These are phyloP conservation scores for Colletotrichum sp. DNA, from an alignment of 2,329 filamentous ascomycete genomes.

Conservation along the genomic window DNA sequence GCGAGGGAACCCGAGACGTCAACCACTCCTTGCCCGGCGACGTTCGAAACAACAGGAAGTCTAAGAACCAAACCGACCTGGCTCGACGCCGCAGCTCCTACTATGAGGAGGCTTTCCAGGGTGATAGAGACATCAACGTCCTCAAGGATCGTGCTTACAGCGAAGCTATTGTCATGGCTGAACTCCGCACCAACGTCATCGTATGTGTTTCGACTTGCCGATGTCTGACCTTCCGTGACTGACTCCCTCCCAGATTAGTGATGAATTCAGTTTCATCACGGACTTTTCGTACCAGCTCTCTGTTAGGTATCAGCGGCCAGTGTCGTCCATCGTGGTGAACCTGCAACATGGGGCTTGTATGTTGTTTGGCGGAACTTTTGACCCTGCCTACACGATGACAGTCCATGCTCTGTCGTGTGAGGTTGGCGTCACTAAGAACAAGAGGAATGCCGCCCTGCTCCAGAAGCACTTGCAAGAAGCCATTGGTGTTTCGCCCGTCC, in stretches of 20 bases:
- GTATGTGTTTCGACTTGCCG: constrained; percentile 44
- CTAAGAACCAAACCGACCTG: constrained; percentile 35
- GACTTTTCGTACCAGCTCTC: constrained; percentile 77
- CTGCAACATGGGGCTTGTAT: constrained; percentile 79
- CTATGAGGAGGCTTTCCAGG: constrained; percentile 51
- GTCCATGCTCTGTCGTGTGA: constrained; percentile 73
- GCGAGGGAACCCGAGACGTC: constrained; percentile 39
- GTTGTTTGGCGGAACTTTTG: constrained; percentile 75
- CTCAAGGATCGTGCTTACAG: constrained; percentile 52
- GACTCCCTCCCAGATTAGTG: constrained; percentile 61
- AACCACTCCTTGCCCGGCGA: constrained; percentile 45
- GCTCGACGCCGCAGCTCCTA: constrained; percentile 45
- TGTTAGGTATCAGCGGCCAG: constrained; percentile 75
- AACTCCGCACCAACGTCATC: constrained; percentile 68
- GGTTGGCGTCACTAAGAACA: constrained; percentile 77
- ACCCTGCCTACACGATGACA: constrained; percentile 80
- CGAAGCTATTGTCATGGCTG: constrained; percentile 65
- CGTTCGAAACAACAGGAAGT: constrained; percentile 30
- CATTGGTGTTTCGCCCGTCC: constrained; percentile 67
- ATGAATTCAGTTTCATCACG: constrained; percentile 77
- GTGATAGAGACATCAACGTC: constrained; percentile 33
- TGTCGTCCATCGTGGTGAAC: constrained; percentile 75
- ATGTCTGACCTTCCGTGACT: neutral
- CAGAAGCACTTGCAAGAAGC: constrained; percentile 77
- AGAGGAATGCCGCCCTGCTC: constrained; percentile 78